phyloP scores from a whole-genome alignment of 176 grass and related monocot genomes.

The Avena eriantha region DNA sequence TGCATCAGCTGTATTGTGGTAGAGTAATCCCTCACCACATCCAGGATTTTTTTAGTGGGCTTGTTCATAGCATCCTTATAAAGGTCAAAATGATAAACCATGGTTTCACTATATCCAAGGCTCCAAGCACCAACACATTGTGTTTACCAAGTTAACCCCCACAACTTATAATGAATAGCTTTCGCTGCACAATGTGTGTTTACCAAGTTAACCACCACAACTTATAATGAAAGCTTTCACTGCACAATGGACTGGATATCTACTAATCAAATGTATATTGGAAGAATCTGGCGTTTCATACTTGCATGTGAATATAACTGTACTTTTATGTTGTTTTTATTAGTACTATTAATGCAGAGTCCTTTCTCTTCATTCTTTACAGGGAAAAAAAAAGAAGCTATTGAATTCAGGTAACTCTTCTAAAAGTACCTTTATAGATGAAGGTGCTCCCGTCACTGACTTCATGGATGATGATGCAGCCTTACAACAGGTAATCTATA shows the following conservation, averaged over 20 bases:
- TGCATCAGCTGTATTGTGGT: neutral
- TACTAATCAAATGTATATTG: neutral
- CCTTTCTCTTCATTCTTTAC: constrained; percentile 12
- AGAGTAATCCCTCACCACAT: neutral
- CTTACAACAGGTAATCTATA: constrained; percentile 67
- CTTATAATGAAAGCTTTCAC: neutral
- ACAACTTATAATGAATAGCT: neutral
- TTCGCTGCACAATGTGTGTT: neutral
- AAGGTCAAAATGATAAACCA: neutral
- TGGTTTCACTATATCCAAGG: neutral
- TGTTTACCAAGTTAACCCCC: constrained; percentile 13
- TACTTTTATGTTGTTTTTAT: neutral
- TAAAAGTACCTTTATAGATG: constrained; percentile 36
- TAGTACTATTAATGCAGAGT: neutral
- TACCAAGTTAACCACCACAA: neutral
- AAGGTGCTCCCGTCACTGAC: constrained; percentile 37
- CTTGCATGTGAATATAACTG: neutral
- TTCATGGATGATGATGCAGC: constrained; percentile 64
- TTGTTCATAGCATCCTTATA: neutral
- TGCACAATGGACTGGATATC: neutral
- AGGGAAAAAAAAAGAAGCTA: constrained; percentile 63
- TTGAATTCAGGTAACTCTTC: constrained; percentile 46
- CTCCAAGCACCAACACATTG: neutral
- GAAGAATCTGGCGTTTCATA: neutral
- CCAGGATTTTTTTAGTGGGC: neutral